Evolutionary conservation across 2,329 filamentous ascomycete species (phyloP).

Genomic region (Drechmeria coniospora): DNA sequence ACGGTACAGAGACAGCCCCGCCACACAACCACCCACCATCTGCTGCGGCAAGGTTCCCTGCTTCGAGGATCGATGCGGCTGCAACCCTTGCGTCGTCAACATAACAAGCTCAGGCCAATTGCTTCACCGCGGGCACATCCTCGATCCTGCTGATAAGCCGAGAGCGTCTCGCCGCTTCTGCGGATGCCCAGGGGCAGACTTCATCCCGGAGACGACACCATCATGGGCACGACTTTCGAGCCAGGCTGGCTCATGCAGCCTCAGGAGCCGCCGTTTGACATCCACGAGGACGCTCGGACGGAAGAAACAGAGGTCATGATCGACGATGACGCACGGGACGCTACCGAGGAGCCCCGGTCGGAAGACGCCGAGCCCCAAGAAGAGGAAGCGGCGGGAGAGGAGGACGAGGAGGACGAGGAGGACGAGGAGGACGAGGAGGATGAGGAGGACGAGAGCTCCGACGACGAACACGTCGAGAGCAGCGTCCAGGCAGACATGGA

Average conservation of each 20-base stretch:
- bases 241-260: constrained; percentile 2
- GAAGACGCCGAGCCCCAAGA: constrained; percentile 14
- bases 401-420: constrained; percentile 19
- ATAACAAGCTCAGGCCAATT: too few species aligned
- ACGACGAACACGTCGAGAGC: constrained; percentile 50
- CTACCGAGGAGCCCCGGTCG: constrained; percentile 11
- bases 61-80: too few species aligned
- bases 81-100: too few species aligned
- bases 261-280: constrained; percentile 25
- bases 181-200: too few species aligned
- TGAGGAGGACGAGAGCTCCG: constrained; percentile 28
- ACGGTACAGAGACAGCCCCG: too few species aligned
- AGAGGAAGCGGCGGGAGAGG: constrained; percentile 16
- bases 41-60: too few species aligned
- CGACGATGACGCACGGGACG: constrained; percentile 19
- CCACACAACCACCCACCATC: too few species aligned
- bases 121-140: too few species aligned
- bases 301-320: constrained; percentile 35
- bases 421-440: constrained; percentile 24
- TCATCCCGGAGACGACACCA: too few species aligned
- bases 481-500: constrained; percentile 74
- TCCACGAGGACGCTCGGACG: constrained; percentile 34
- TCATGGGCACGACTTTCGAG: too few species aligned
- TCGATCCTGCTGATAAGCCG: too few species aligned
- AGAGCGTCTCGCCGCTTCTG: too few species aligned